phyloP scores from a whole-genome alignment of 192 early-diverging fungal species.

The Thamnidium elegans region DNA sequence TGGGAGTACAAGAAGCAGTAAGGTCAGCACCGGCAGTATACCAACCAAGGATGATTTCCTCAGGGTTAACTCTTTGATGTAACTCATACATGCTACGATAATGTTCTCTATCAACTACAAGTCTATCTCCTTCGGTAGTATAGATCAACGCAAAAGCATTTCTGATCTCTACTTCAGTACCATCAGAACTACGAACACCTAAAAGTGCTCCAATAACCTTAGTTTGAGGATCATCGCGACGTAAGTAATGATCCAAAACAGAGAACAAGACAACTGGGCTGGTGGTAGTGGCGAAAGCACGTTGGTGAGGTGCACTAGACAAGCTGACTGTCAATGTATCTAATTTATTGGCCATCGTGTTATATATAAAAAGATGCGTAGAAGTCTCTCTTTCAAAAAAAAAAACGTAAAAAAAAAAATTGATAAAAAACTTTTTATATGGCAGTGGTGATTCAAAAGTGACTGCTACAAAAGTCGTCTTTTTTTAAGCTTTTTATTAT shows the following conservation, averaged over 20 bases:
- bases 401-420: constrained; percentile 9
- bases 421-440: constrained; percentile 4
- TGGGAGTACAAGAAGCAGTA: constrained; percentile 67
- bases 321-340: constrained; percentile 28
- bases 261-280: constrained; percentile 87
- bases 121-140: constrained; percentile 60
- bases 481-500: constrained; percentile 4
- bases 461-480: constrained; percentile 3
- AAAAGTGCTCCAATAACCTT: constrained; percentile 90
- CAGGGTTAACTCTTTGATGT: constrained; percentile 84
- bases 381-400: not conserved
- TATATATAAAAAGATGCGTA: not conserved
- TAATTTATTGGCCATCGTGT: constrained; percentile 24
- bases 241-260: constrained; percentile 89
- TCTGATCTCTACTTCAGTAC: constrained; percentile 82
- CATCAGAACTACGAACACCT: constrained; percentile 86
- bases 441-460: not conserved
- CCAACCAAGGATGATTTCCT: constrained; percentile 94
- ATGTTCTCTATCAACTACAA: constrained; percentile 88
- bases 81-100: constrained; percentile 82
- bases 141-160: constrained; percentile 84
- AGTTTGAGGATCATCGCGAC: constrained; percentile 78
- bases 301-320: constrained; percentile 38
- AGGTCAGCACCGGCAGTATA: constrained; percentile 72
- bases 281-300: constrained; percentile 58